Evolutionary conservation across 768 basidiomycete genomes (phyloP).

Genomic region (Coprinopsis cinerea): DNA sequence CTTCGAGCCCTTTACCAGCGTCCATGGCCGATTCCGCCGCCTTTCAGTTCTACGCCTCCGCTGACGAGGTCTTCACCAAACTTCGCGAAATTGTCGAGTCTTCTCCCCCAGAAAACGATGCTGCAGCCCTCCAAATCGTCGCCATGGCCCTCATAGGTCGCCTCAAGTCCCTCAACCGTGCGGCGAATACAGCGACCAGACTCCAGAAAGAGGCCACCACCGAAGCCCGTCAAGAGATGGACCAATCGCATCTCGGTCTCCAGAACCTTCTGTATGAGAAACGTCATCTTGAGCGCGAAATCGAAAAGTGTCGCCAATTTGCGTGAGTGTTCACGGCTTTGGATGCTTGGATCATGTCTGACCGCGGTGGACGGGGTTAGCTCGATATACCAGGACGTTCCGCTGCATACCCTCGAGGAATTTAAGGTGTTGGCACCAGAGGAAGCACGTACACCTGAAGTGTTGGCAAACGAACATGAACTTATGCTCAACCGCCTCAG

Average conservation of each 20-base stretch:
- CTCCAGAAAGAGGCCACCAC: slow-evolving; percentile 63
- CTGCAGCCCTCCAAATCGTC: slow-evolving; percentile 50
- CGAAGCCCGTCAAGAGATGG: slow-evolving; percentile 83
- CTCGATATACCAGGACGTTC: slow-evolving; percentile 84
- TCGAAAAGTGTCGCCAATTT: slow-evolving; percentile 89
- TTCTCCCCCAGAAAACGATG: slow-evolving; percentile 36
- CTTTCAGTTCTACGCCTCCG: slow-evolving; percentile 21
- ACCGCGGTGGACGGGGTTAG: slow-evolving; percentile 30
- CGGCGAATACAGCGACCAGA: slow-evolving; percentile 66
- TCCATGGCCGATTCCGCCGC: slow-evolving; percentile 5
- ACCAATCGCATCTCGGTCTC: slow-evolving; percentile 78
- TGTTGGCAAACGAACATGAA: slow-evolving; percentile 67
- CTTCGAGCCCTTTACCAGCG: slow-evolving; percentile 2
- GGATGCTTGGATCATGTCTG: not conserved
- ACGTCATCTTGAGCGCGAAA: slow-evolving; percentile 84
- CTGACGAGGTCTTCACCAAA: slow-evolving; percentile 52
- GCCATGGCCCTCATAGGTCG: slow-evolving; percentile 74
- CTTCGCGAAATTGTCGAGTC: slow-evolving; percentile 60
- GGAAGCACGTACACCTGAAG: slow-evolving; percentile 56
- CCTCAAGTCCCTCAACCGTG: slow-evolving; percentile 73
- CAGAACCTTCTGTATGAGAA: slow-evolving; percentile 89
- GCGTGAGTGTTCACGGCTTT: slow-evolving; percentile 48
- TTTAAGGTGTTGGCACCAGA: slow-evolving; percentile 65
- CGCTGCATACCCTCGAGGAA: slow-evolving; percentile 64
- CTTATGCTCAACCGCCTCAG: slow-evolving; percentile 83